Evolutionary conservation across 202 grass and related monocot species (phyloP), one percentile per base, ranked within the genome.

Genomic region (Schoenoplectus triqueter): DNA sequence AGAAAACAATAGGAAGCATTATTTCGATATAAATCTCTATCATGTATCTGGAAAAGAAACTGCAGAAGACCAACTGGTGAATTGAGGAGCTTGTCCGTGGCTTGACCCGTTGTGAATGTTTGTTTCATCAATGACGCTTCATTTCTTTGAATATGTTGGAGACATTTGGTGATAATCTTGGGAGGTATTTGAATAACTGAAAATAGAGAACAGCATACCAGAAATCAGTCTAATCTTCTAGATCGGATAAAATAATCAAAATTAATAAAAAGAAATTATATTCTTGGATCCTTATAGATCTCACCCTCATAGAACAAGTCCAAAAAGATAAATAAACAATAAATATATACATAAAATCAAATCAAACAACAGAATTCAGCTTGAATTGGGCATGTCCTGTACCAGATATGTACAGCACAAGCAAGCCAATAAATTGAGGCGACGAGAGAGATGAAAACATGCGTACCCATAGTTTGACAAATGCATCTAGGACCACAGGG

Each of bases 131-230:
- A 85, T 98, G 95, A 10, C 95, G 91, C 78, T 78, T 85, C 86
- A 95, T 77, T 89, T 93, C 91, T 68, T 67, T 73, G 60, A 98
- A 85, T 71, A 98, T 86, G 50, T 94, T 93, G 39, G 84, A 67
- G 65, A 98, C 95, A 86, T 87, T 98, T 22, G 92, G 90, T 42
- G 95, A 95, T 63, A 95, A 80, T 86, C 91, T 98, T 83, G 95
- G 95, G 85, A 98, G 93, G 74, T 89, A 95, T 80, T 92, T 98
- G 74, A 95, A 98, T 71, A 98, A 50, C 95, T 98, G 88, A 54
- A 88, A 84, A 83, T 78, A 48, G 22, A 21, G 55, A 48, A 88
- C 78, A 86, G 0, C 52, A 83, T 73, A 88, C 0, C 84, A 42
- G 10, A 60, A 74, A 88, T 54, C 83, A 87, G 54, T 41, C 40